Conservation (phyloP, 352 stramenopile genomes). For the Phytopythium ostracodes region DNA sequence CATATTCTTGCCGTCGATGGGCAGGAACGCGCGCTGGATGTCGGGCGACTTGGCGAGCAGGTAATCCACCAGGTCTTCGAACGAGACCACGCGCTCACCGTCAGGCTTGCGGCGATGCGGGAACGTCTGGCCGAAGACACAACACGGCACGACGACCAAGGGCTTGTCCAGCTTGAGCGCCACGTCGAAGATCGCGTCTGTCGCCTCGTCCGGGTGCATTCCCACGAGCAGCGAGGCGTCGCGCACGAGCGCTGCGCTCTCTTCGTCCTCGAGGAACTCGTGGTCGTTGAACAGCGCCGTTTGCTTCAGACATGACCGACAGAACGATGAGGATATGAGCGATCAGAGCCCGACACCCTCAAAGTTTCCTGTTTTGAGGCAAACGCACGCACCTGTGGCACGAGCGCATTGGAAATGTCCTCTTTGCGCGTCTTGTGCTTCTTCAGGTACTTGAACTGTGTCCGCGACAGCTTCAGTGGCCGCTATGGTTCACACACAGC, state of each 20-base stretch:
- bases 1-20: conserved; percentile 83
- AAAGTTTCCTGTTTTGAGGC: too few species aligned
- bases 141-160: conserved; percentile 96
- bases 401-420: conserved; percentile 22
- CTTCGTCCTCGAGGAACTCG: conserved; percentile 42
- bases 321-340: neutral
- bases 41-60: conserved; percentile 58
- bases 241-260: conserved; percentile 52
- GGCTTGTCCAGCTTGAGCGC: conserved; percentile 88
- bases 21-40: conserved; percentile 61
- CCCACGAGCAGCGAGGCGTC: conserved; percentile 85
- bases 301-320: conserved; percentile 16
- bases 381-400: conserved; percentile 39
- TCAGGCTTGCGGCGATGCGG: conserved; percentile 47
- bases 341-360: too few species aligned
- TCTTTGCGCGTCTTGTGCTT: conserved; percentile 46
- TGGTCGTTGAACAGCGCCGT: conserved; percentile 59
- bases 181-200: conserved; percentile 92
- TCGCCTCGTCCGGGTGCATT: conserved; percentile 95
- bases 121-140: conserved; percentile 93
- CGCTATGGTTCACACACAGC: conserved; percentile 36
- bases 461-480: conserved; percentile 63
- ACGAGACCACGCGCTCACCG: conserved; percentile 61
- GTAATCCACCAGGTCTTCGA: conserved; percentile 78
- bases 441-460: conserved; percentile 71